These are phyloP conservation scores for Drechslera avenae DNA, from an alignment of 2,329 filamentous ascomycete genomes.

Conservation along the genomic window DNA sequence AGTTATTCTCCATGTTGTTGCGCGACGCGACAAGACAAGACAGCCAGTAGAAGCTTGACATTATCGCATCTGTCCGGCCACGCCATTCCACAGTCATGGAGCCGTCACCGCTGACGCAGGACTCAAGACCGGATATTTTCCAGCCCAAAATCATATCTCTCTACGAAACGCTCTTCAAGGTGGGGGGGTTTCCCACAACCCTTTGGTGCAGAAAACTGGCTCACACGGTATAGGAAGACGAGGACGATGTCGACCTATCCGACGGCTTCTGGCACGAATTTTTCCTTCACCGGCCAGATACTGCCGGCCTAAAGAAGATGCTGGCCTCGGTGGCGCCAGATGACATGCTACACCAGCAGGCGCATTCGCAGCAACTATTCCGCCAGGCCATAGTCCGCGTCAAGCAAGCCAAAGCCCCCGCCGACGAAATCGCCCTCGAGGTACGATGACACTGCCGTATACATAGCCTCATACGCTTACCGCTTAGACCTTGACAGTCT, in stretches of 20 bases:
- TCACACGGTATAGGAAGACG: constrained; percentile 50
- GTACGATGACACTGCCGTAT: constrained; percentile 58
- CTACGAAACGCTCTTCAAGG: constrained; percentile 80
- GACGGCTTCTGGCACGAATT: constrained; percentile 97
- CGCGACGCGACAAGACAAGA: constrained; percentile 4
- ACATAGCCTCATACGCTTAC: constrained; percentile 48
- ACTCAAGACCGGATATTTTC: constrained; percentile 86
- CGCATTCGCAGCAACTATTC: constrained; percentile 79
- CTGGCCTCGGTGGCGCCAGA: constrained; percentile 74
- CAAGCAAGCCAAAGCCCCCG: constrained; percentile 63
- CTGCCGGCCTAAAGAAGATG: constrained; percentile 67
- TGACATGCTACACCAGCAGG: constrained; percentile 75
- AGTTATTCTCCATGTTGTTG: not conserved
- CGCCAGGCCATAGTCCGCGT: constrained; percentile 71
- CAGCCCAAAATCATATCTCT: constrained; percentile 92
- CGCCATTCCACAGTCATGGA: constrained; percentile 64
- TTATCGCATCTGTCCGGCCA: no score
- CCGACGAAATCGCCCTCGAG: constrained; percentile 82
- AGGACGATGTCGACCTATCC: constrained; percentile 70
- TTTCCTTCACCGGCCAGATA: constrained; percentile 86
- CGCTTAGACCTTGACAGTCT: constrained; percentile 81
- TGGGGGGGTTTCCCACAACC: constrained; percentile 49
- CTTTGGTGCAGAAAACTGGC: constrained; percentile 5
- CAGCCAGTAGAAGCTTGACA: not conserved
- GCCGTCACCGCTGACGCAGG: constrained; percentile 89